Percentiles rank a stretch among this genome's conserved stretches.
phyloP scores from a whole-genome alignment of 352 stramenopile genomes.

The Halophytophthora batemanensis region DNA sequence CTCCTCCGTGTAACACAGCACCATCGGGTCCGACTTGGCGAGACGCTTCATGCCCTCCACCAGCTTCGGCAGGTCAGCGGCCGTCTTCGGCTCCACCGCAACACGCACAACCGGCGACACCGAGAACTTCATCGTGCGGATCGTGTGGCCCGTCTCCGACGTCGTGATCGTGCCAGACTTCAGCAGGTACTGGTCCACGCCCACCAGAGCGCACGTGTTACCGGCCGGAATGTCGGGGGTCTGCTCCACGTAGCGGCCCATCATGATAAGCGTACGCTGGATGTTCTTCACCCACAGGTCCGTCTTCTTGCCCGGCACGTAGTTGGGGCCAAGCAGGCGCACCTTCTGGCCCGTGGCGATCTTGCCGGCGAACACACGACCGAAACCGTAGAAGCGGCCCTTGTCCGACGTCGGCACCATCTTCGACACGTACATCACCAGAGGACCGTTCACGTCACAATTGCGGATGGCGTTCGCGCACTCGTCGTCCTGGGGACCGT shows the following conservation, averaged over 20 bases:
- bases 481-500: constrained; percentile 97
- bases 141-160: constrained; percentile 96
- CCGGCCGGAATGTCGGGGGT: constrained; percentile 98
- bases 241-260: constrained; percentile 98
- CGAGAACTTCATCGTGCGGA: constrained; percentile 99
- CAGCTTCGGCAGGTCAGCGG: constrained; percentile 98
- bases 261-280: constrained; percentile 99
- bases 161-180: constrained; percentile 99
- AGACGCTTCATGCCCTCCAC: constrained; percentile 99
- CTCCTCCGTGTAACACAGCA: constrained; percentile 99
- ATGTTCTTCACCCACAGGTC: constrained; percentile 99
- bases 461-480: constrained; percentile 97
- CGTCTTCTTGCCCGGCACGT: constrained; percentile 99
- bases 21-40: constrained; percentile 99
- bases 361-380: constrained; percentile 99
- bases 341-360: constrained; percentile 99
- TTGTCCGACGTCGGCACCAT: constrained; percentile 99
- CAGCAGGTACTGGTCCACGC: constrained; percentile 99
- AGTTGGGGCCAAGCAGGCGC: constrained; percentile 99
- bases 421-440: constrained; percentile 99
- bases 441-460: constrained; percentile 96
- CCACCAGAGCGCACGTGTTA: constrained; percentile 99
- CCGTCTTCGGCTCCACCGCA: constrained; percentile 99
- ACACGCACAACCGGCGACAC: constrained; percentile 99
- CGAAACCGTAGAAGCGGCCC: constrained; percentile 99